Base-by-base conservation (phyloP, 2,329 filamentous ascomycete species). In the Xylariomycetidae sp. region DNA sequence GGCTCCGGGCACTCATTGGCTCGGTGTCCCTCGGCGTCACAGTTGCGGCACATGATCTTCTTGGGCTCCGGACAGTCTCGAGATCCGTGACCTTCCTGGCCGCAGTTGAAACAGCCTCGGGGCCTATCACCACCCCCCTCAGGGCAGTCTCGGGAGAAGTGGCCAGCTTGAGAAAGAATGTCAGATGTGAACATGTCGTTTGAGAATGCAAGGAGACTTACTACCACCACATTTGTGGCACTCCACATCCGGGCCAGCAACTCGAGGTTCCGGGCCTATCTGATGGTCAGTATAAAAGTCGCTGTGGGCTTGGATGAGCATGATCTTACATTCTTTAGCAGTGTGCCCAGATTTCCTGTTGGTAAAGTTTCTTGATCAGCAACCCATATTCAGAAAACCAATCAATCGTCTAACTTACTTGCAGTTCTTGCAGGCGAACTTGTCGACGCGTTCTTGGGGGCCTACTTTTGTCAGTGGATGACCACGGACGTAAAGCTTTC, bases 341-440 rank as follows among this genome's bases (percentile, higher is more conserved):
- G 58, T 67, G 50, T 78, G 74, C 12, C 72, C 73, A 15, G 60
- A 58, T 58, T 77, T 57, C 6, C 69, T 54, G 20, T 23, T 8
- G 20, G n/a, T 23, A n/a, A 8, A 23, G 20, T 23, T 23, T 8
- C 8, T 23, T 23, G n/a, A n/a, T n/a, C n/a, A n/a, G n/a, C n/a
- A 23, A 23, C 8, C 20, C 20, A 23, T 23, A 8, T 23, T 23
- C 2, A 6, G 3, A 16, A 17, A 28, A 19, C n/a, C 14, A 11
- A 25, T 5, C 20, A 16, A 15, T n/a, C n/a, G n/a, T 55, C 58
- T 38, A 45, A 69, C 66, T 72, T 52, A 53, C 51, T 45, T 74
- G 63, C 81, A 85, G 53, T 85, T 85, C 54, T 72, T 76, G 70
- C 82, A 85, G 6, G 76, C 77, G 44, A 72, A 80, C 36, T 67